Percentiles rank a stretch among this genome's conserved stretches.
Evolutionary conservation across 139 green algal genomes (phyloP).

Genomic region (Chlamydomonas incerta): DNA sequence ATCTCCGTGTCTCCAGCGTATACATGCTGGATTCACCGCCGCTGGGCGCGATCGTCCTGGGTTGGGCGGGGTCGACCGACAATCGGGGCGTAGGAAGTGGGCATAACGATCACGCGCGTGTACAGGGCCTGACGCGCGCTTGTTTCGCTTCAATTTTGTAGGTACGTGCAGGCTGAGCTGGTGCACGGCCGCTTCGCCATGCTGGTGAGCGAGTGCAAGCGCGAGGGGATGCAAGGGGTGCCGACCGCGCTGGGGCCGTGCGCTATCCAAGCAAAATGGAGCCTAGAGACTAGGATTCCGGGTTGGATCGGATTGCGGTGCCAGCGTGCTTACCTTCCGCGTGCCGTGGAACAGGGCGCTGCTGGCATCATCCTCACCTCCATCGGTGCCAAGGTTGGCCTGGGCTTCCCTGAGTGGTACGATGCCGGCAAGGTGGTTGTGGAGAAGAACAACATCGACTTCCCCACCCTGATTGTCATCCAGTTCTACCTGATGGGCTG

Average conservation of each 20-base stretch:
- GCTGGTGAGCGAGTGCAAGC: slow-evolving; percentile 43
- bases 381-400: slow-evolving; percentile 58
- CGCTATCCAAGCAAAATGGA: too few relatives aligned
- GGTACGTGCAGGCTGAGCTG: slow-evolving; percentile 90
- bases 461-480: slow-evolving; percentile 72
- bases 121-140: not conserved
- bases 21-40: too few relatives aligned
- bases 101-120: not conserved
- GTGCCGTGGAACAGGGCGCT: slow-evolving; percentile 47
- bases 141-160: slow-evolving; percentile 41
- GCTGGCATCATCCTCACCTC: slow-evolving; percentile 78
- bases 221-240: too few relatives aligned
- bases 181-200: slow-evolving; percentile 82
- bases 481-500: slow-evolving; percentile 81
- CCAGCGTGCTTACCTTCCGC: too few relatives aligned
- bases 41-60: too few relatives aligned
- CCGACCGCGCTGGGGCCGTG: too few relatives aligned
- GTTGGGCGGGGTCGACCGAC: too few relatives aligned
- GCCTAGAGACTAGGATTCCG: too few relatives aligned
- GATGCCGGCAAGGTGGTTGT: slow-evolving; percentile 81
- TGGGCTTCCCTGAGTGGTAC: slow-evolving; percentile 75
- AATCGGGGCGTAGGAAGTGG: slow-evolving; percentile 50
- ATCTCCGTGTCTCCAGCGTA: too few relatives aligned
- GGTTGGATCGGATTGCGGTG: too few relatives aligned
- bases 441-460: slow-evolving; percentile 74